Conservation (phyloP, 1,139 yeast species). For the Candida sp. region DNA sequence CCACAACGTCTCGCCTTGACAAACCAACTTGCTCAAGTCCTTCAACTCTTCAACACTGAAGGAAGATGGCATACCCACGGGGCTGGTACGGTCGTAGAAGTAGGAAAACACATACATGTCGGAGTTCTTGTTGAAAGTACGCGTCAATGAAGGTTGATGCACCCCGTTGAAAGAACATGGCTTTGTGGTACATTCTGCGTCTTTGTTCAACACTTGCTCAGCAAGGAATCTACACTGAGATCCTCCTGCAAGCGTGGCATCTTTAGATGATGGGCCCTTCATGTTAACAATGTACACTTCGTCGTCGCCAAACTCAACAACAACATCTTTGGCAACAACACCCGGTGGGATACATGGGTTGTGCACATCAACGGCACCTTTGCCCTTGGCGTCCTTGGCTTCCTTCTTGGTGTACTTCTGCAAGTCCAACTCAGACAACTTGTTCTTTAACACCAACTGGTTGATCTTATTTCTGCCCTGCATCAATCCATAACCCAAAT, state of each 20-base stretch:
- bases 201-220: slow-evolving; percentile 83
- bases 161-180: slow-evolving; percentile 98
- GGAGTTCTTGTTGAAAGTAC: slow-evolving; percentile 67
- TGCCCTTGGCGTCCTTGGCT: slow-evolving; percentile 34
- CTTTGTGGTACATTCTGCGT: slow-evolving; percentile 66
- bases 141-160: slow-evolving; percentile 90
- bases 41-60: slow-evolving; percentile 85
- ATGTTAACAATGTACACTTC: slow-evolving; percentile 67
- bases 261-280: slow-evolving; percentile 59
- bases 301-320: slow-evolving; percentile 55
- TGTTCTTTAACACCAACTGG: slow-evolving; percentile 54
- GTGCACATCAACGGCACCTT: slow-evolving; percentile 44
- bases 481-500: slow-evolving; percentile 94
- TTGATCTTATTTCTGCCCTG: slow-evolving; percentile 90
- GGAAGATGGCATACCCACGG: slow-evolving; percentile 92
- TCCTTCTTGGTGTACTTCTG: slow-evolving; percentile 33
- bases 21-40: slow-evolving; percentile 82
- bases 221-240: slow-evolving; percentile 87
- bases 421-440: slow-evolving; percentile 30
- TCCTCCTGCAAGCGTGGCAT: slow-evolving; percentile 28
- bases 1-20: slow-evolving; percentile 84
- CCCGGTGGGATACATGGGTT: slow-evolving; percentile 94
- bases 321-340: slow-evolving; percentile 52
- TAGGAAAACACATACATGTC: slow-evolving; percentile 92
- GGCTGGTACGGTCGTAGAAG: slow-evolving; percentile 93